Base-by-base conservation (phyloP, 257 asterid genomes). In the Penstemon barbatus region DNA sequence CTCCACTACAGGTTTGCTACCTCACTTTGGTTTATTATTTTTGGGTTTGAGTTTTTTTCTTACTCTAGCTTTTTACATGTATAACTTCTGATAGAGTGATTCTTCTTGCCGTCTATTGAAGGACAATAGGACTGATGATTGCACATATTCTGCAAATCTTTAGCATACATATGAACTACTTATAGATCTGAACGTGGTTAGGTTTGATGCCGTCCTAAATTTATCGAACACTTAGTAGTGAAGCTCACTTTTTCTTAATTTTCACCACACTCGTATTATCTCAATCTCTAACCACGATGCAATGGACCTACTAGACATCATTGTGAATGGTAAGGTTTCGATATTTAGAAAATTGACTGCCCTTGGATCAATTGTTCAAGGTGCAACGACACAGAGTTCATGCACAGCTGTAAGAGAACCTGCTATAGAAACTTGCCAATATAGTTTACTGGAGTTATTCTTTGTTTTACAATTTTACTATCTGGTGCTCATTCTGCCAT, bases 1-100 rank as follows among this genome's bases (percentile, higher is more conserved):
- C 99, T 53, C 99, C 99, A 39, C 80, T 94, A 86, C 99, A 94
- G 96, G 99, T 91, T 40, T 66, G 66, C 63, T 52, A 25, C 33
- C 2, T 25, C 33, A 25, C 33, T 25, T 25, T 25, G 33, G 33
- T 25, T 25, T 25, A 25, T 25, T 25, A 25, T 25, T 15, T 4
- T 58, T 55, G 25, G 48, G 8, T 61, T 36, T 65, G 25, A 65
- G 7, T 10, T 44, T 19, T 41, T 15, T 71, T 15, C 33, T 71
- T 59, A 6, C 37, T 46, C 19, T 64, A 45, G 61, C 49, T 58
- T 49, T 65, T 53, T 18, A 60, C 42, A 43, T 58, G 52, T 45
- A 25, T 33, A 46, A 63, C 41, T 48, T 46, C 1, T 57, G 38
- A 38, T 39, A 38, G 9, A 6, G 5, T 60, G 15, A 36, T 54